Base-by-base conservation (phyloP, 805 yeast genomes). In the Ogataea degrootiae region DNA sequence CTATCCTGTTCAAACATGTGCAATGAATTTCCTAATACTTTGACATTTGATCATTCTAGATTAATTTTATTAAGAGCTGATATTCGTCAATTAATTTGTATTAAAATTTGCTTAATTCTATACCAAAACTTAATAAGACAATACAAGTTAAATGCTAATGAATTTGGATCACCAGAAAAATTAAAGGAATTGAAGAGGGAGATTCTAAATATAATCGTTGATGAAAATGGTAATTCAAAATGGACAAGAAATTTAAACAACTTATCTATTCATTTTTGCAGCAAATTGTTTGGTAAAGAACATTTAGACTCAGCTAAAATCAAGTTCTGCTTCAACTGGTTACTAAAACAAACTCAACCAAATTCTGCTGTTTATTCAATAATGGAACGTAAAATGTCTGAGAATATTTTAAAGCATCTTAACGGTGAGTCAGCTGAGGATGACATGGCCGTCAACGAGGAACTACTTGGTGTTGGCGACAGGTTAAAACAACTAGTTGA, bases 311-410 rank as follows among this genome's bases (percentile, higher is more conserved):
- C 67, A 39, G 65, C 75, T 0, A 76, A 75, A 48, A 71, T 80
- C 40, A 79, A 76, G 44, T 85, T 88, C 63, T 79, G 85, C 39
- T 79, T 80, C 62, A 79, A 82, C 54, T 88, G 96, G 96, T 73
- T 89, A 41, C 72, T 85, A 42, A 87, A 84, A 61, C 96, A 89
- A 66, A 85, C 91, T 12, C 96, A 88, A 66, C 96, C 96, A 42
- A 72, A 72, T 50, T 82, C 92, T 7, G 83, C 79, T 44, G 85
- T 88, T 37, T 88, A 88, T 61, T 82, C 83, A 6, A 72, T 87
- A 42, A 72, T 89, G 75, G 96, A 88, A 66, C 73, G 74, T 36
- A 80, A 82, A 53, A 74, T 80, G 16, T 81, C 82, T 65, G 54
- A 77, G 74, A 47, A 67, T 81, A 45, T 61, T 65, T 44, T 59